Conservation (phyloP, 2,329 filamentous ascomycete species). For the Metarhizium brunneum region DNA sequence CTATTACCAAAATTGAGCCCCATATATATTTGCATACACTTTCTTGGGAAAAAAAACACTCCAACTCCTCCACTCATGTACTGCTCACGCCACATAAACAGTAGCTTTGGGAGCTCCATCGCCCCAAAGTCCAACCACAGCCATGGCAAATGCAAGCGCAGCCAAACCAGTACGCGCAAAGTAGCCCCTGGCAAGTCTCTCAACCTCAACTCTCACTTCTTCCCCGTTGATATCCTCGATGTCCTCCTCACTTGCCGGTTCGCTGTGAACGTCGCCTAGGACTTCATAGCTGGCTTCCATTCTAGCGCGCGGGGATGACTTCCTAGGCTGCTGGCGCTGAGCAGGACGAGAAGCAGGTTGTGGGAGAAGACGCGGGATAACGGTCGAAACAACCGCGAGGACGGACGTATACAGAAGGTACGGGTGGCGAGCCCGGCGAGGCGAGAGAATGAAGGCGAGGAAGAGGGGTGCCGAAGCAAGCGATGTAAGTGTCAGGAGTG, state of each 20-base stretch:
- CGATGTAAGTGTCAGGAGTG: conserved; percentile 57
- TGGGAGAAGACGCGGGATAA: conserved; percentile 40
- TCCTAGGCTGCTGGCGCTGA: conserved; percentile 16
- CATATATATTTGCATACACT: not conserved
- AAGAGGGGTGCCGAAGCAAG: conserved; percentile 64
- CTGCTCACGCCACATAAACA: conserved; percentile 22
- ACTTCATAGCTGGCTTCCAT: conserved; percentile 69
- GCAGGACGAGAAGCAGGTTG: conserved; percentile 18
- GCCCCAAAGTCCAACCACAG: conserved; percentile 57
- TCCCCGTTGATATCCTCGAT: conserved; percentile 49
- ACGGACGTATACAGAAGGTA: conserved; percentile 82
- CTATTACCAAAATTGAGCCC: not conserved
- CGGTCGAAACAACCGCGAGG: conserved; percentile 53
- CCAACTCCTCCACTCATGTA: not conserved
- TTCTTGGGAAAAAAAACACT: not conserved
- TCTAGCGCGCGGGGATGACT: conserved; percentile 27
- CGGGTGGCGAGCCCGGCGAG: conserved; percentile 67
- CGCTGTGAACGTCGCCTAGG: conserved; percentile 43
- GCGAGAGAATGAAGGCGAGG: conserved; percentile 69
- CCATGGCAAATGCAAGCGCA: conserved; percentile 49
- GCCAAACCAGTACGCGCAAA: conserved; percentile 43
- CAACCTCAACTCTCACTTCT: conserved; percentile 48
- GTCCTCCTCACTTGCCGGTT: conserved; percentile 42
- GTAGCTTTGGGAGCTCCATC: conserved; percentile 38
- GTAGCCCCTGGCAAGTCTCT: conserved; percentile 45